Percentiles rank a stretch among this genome's conserved stretches.
Evolutionary conservation across 176 grass and related monocot genomes (phyloP).

Genomic region (Hsuehochloa calcarea): DNA sequence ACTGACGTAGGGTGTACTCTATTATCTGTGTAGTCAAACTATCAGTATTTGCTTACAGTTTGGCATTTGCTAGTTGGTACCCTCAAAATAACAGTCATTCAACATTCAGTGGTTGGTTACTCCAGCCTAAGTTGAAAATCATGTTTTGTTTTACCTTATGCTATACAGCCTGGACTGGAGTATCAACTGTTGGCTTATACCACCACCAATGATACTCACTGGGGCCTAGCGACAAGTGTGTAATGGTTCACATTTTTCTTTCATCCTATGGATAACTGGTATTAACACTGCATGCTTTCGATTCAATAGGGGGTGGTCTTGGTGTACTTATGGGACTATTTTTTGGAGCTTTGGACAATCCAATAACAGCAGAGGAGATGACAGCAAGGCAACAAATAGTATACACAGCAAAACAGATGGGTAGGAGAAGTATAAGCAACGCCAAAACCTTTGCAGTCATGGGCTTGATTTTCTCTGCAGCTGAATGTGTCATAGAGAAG

Average conservation of each 20-base stretch:
- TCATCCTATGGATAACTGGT: background rate
- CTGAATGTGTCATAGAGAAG: constrained; percentile 87
- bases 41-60: constrained; percentile 10
- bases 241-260: background rate
- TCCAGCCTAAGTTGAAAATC: background rate
- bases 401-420: constrained; percentile 87
- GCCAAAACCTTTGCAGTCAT: constrained; percentile 94
- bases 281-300: constrained; percentile 24
- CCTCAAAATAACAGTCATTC: background rate
- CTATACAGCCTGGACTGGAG: background rate
- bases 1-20: background rate
- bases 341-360: constrained; percentile 88
- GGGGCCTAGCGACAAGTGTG: background rate
- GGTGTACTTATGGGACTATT: constrained; percentile 90
- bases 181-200: background rate
- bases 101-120: background rate
- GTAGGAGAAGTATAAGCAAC: constrained; percentile 73
- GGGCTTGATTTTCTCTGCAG: constrained; percentile 89
- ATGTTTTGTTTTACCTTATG: constrained; percentile 14
- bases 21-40: background rate
- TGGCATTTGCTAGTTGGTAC: constrained; percentile 24
- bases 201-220: background rate
- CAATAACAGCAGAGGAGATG: constrained; percentile 70
- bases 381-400: constrained; percentile 77
- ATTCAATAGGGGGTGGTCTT: constrained; percentile 76